Evolutionary conservation across 163 green algal genomes (phyloP).

Genomic region (Volvox carteri): DNA sequence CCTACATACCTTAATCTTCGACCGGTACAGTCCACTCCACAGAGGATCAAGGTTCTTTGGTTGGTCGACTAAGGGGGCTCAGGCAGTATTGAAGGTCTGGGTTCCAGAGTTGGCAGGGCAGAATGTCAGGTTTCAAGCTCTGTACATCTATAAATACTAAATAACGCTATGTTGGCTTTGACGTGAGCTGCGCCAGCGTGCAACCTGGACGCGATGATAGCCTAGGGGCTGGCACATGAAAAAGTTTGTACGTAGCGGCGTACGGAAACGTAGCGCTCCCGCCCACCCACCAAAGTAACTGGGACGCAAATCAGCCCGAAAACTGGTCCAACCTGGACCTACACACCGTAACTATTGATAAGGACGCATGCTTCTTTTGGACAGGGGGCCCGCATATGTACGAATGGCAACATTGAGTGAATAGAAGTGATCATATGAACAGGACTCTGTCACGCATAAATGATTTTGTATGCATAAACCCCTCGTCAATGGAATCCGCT

Average conservation of each 20-base stretch:
- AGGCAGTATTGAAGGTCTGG: constrained; percentile 4
- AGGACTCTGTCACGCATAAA: no score
- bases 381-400: no score
- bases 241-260: constrained; percentile 7
- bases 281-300: no score
- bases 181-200: neutral
- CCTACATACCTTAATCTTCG: neutral
- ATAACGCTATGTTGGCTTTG: neutral
- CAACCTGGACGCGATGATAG: neutral
- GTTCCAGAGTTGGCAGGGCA: neutral
- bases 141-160: neutral
- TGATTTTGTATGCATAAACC: no score
- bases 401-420: no score
- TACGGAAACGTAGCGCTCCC: constrained; percentile 30
- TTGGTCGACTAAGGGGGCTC: neutral
- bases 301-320: no score
- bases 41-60: neutral
- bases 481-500: no score
- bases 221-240: neutral
- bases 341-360: no score
- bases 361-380: no score
- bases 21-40: neutral
- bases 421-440: no score
- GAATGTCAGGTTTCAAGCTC: neutral
- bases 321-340: no score